phyloP scores from a whole-genome alignment of 2,329 filamentous ascomycete genomes.

The Fusarium citri region DNA sequence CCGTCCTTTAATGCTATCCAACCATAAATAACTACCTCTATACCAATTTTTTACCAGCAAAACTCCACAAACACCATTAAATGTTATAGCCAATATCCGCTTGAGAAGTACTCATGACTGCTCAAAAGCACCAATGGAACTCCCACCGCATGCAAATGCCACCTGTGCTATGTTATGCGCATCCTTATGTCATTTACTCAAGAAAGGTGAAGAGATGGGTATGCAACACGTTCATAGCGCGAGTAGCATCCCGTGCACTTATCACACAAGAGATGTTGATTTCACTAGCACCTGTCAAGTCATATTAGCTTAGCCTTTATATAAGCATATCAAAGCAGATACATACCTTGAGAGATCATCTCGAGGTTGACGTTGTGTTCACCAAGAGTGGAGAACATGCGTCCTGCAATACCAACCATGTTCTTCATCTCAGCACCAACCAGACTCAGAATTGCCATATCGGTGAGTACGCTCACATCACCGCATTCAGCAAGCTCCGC shows the following conservation, averaged over 20 bases:
- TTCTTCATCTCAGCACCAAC: conserved; percentile 98
- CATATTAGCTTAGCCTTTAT: background rate
- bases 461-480: conserved; percentile 87
- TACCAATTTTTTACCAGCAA: conserved; percentile 28
- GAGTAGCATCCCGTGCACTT: conserved; percentile 87
- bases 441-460: conserved; percentile 95
- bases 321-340: background rate
- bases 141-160: conserved; percentile 22
- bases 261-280: conserved; percentile 99
- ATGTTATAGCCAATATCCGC: conserved; percentile 1
- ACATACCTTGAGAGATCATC: conserved; percentile 96
- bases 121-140: conserved; percentile 2
- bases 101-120: background rate
- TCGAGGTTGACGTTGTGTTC: conserved; percentile 97
- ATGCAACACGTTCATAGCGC: conserved; percentile 95
- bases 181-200: conserved; percentile 62
- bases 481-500: conserved; percentile 83
- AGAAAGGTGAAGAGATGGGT: conserved; percentile 97
- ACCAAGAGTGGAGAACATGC: conserved; percentile 94
- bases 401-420: conserved; percentile 92
- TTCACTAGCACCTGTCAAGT: conserved; percentile 84
- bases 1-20: background rate
- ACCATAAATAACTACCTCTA: conserved; percentile 15
- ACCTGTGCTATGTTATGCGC: background rate
- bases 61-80: conserved; percentile 33